Conservation (phyloP, 2,329 filamentous ascomycete genomes). For the Penicillium concentricum region DNA sequence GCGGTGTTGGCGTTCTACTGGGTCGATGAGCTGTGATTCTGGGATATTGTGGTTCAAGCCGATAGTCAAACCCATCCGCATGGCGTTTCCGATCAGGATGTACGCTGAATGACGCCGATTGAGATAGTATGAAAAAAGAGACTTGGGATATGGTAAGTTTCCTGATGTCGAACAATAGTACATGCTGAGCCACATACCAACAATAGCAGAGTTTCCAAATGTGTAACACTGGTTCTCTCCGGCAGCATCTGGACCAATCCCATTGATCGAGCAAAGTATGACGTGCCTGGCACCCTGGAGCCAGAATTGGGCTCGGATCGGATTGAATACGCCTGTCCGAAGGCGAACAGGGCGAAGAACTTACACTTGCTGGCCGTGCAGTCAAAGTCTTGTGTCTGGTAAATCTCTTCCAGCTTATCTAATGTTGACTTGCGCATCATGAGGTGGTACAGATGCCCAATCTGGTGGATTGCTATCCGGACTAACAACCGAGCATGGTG, state of each 20-base stretch:
- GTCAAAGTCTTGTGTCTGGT: constrained; percentile 32
- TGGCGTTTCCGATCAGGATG: constrained; percentile 38
- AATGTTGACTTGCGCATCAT: constrained; percentile 39
- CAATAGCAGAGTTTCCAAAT: constrained; percentile 45
- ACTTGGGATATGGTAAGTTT: constrained; percentile 18
- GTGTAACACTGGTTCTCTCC: constrained; percentile 46
- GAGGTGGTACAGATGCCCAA: constrained; percentile 38
- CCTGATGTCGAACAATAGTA: neutral
- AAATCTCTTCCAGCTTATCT: constrained; percentile 42
- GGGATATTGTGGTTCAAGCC: constrained; percentile 46
- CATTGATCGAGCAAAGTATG: constrained; percentile 45
- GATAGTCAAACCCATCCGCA: constrained; percentile 44
- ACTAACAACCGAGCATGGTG: constrained; percentile 39
- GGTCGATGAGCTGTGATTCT: constrained; percentile 36
- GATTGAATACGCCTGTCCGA: constrained; percentile 49
- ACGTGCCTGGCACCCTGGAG: constrained; percentile 44
- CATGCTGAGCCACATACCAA: constrained; percentile 29
- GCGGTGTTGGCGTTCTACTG: constrained; percentile 41
- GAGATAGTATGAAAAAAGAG: constrained; percentile 38
- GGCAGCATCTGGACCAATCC: constrained; percentile 43
- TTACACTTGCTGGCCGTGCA: constrained; percentile 43
- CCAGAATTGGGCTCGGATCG: constrained; percentile 33
- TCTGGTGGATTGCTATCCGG: constrained; percentile 38
- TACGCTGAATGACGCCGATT: constrained; percentile 38
- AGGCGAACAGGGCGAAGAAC: constrained; percentile 46